Evolutionary conservation across 495 filamentous ascomycete genomes (phyloP), one percentile per base, ranked within the genome.

Genomic region (Parathielavia hyrcaniae): DNA sequence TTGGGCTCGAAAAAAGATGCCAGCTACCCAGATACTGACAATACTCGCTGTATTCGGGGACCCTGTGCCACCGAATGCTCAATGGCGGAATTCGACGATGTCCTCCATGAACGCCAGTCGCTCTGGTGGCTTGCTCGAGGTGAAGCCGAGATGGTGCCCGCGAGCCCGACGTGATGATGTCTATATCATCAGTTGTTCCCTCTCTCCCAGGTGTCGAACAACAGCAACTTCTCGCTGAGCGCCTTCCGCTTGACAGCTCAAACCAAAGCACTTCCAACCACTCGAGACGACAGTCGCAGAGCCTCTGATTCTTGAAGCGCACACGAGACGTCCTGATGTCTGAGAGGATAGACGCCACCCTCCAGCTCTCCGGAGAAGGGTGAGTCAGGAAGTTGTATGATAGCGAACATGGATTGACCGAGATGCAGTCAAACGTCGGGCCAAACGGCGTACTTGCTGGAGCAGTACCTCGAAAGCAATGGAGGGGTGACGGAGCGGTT

Each of bases 291-390:
- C 26, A 30, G 6, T 6, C 26, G 26, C 26, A 30, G 26, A 30
- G 14, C 26, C 12, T 11, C 46, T 32, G 13, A 1, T 14, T 35
- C 41, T n/a, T 4, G 12, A 40, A 14, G 0, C 9, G 36, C 2
- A 22, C 16, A 39, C 19, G 50, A 36, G 0, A 4, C 17, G 35
- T 19, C 53, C 39, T 35, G 10, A 63, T 57, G 51, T 56, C 57
- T 12, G 47, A 48, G 17, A 39, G 14, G 5, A 36, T 35, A 12
- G 32, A 58, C 14, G 8, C 34, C 20, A 36, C 3, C 5, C 23
- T 58, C 16, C 47, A 56, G 11, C 46, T 64, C 20, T 66, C 66
- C 6, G 61, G 61, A 10, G 61, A 66, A 12, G 57, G 54, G 66
- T 66, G 44, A 60, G 61, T 46, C 26, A 1, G 11, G n/a, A 35